Evolutionary conservation across 2,329 filamentous ascomycete genomes (phyloP).

Genomic region (Claviceps sp.): DNA sequence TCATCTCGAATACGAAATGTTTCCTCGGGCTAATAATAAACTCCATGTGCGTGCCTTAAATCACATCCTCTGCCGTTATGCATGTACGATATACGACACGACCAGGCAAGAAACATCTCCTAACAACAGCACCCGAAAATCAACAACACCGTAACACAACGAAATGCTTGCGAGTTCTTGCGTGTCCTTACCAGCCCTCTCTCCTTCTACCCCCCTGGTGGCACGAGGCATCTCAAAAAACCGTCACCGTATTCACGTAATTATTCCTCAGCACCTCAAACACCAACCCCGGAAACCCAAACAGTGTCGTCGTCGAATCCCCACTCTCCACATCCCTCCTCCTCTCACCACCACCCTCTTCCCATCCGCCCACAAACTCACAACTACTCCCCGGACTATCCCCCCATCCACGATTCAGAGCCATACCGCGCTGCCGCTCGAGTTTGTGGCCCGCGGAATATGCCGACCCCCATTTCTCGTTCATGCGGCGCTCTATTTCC

Average conservation of each 20-base stretch:
- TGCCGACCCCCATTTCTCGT: conserved; percentile 54
- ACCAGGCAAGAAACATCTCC: too few species aligned
- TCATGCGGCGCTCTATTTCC: conserved; percentile 56
- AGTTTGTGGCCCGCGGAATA: conserved; percentile 42
- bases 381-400: conserved; percentile 84
- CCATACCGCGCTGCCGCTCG: conserved; percentile 58
- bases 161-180: too few species aligned
- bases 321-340: conserved; percentile 41
- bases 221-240: conserved; percentile 46
- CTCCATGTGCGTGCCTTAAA: too few species aligned
- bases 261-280: conserved; percentile 95
- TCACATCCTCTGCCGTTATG: too few species aligned
- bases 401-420: conserved; percentile 80
- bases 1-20: too few species aligned
- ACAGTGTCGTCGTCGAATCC: conserved; percentile 65
- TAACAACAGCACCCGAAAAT: too few species aligned
- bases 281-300: conserved; percentile 83
- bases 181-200: background rate
- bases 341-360: conserved; percentile 51
- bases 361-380: conserved; percentile 75
- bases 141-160: too few species aligned
- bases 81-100: too few species aligned
- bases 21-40: too few species aligned
- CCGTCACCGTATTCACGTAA: conserved; percentile 74
- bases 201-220: background rate